Percentiles rank a stretch among this genome's conserved stretches.
Evolutionary conservation across 768 basidiomycete genomes (phyloP).

Genomic region (Lentinula raphanica): DNA sequence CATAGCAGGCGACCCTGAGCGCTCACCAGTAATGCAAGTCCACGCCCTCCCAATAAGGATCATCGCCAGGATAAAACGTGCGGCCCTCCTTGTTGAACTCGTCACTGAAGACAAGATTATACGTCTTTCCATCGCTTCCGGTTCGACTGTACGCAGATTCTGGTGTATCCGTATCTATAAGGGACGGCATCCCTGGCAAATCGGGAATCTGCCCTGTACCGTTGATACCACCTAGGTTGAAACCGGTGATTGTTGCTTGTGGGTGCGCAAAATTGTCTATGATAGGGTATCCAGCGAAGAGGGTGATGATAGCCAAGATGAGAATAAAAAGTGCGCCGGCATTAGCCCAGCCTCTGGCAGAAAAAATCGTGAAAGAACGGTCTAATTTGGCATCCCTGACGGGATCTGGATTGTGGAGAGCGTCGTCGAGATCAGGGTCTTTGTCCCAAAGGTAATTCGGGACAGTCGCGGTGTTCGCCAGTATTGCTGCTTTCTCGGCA

Average conservation of each 20-base stretch:
- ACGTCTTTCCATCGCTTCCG: conserved; percentile 72
- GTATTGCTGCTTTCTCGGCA: conserved; percentile 25
- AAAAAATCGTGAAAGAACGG: conserved; percentile 66
- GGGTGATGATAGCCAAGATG: conserved; percentile 58
- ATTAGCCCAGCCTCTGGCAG: conserved; percentile 80
- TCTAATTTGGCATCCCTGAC: conserved; percentile 59
- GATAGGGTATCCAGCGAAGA: conserved; percentile 90
- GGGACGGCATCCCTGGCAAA: conserved; percentile 56
- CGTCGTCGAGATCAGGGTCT: conserved; percentile 86
- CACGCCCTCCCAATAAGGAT: conserved; percentile 81
- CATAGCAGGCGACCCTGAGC: neutral
- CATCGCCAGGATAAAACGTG: conserved; percentile 70
- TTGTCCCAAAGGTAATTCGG: conserved; percentile 76
- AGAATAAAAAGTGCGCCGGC: conserved; percentile 68
- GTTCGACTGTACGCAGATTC: conserved; percentile 44
- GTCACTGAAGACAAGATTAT: conserved; percentile 84
- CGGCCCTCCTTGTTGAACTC: conserved; percentile 70
- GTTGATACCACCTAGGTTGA: conserved; percentile 90
- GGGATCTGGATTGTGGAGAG: conserved; percentile 83
- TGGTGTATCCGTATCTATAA: conserved; percentile 82
- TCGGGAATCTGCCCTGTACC: conserved; percentile 80
- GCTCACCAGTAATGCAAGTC: conserved; percentile 81
- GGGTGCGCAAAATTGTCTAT: conserved; percentile 47
- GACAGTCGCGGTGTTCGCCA: conserved; percentile 53
- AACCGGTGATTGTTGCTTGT: conserved; percentile 39